Base-by-base conservation (phyloP, 345 rosid species). In the Eucalyptus urophylla region DNA sequence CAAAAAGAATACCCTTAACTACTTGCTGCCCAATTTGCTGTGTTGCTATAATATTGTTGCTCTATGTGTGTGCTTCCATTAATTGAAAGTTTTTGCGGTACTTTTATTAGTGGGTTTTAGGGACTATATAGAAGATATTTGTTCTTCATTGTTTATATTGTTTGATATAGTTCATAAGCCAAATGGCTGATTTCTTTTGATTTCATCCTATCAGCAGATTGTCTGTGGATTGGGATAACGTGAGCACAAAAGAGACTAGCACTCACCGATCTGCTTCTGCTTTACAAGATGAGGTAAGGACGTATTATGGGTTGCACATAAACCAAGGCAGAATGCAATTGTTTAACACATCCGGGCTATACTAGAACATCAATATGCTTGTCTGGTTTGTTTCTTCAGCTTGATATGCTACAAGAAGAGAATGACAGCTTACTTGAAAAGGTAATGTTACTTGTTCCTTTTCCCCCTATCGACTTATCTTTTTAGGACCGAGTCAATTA, bases 241-340 rank as follows among this genome's bases (percentile, higher is more conserved):
- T 89, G 27, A 90, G 92, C 91, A 45, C 93, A 62, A 95, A 92
- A 92, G 99, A 93, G 88, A 88, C 88, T 91, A 92, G 95, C 53
- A 92, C 51, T 86, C 94, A 93, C 86, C 95, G 92, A 24, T 94
- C 98, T 86, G 89, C 92, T 87, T 96, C 99, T 86, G 95, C 95
- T 92, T 92, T 96, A 87, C 97, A 96, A 91, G 97, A 97, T 92
- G 99, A 96, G 97, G 99, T 96, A 91, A 80, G 92, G 58, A 50
- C 72, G 60, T 87, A 62, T 45, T 25, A 44, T 47, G 49, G 49
- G 87, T 25, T 53, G 40, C 62, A 86, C 43, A 45, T 86, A n/a
- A 50, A 16, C 29, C 58, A 31, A 31, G 43, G 80, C 40, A 33
- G 87, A 47, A 15, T 2, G 31, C 49, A 86, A 19, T 49, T 88